A percentile compares a stretch with the other conserved stretches of the same genome.
phyloP scores from a whole-genome alignment of 805 yeast genomes.

The Zygotorulaspora florentina region DNA sequence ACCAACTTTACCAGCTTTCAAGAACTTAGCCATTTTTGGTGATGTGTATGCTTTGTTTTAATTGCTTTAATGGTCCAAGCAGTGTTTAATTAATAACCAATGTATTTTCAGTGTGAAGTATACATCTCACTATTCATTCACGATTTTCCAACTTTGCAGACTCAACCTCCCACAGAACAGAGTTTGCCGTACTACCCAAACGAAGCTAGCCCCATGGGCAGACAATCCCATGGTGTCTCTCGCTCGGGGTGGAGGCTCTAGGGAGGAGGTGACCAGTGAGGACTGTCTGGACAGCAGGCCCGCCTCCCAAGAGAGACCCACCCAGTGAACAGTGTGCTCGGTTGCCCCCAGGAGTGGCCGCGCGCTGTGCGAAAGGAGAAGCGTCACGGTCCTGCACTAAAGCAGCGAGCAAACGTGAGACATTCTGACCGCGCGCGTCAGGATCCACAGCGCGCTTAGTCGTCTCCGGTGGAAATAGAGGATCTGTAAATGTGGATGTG shows the following conservation, averaged over 20 bases:
- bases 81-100: neutral
- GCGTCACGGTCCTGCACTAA: too few species aligned
- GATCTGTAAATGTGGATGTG: too few species aligned
- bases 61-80: neutral
- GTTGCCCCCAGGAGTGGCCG: too few species aligned
- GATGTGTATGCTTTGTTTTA: conserved; percentile 22
- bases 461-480: neutral
- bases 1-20: conserved; percentile 98
- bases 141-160: conserved; percentile 1
- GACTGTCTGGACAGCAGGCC: neutral
- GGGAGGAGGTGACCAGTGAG: too few species aligned
- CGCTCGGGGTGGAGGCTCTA: neutral
- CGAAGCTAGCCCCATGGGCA: too few species aligned
- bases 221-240: neutral
- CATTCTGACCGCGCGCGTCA: too few species aligned
- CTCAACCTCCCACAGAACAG: neutral
- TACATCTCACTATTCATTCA: neutral
- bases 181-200: neutral
- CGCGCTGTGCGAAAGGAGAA: too few species aligned
- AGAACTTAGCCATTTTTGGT: conserved; percentile 89
- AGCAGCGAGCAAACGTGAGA: too few species aligned
- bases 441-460: too few species aligned
- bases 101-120: neutral
- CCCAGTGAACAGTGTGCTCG: too few species aligned
- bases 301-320: too few species aligned